These are phyloP conservation scores for Colletotrichum endophyticum DNA, from an alignment of 2,329 filamentous ascomycete genomes.

Conservation along the genomic window DNA sequence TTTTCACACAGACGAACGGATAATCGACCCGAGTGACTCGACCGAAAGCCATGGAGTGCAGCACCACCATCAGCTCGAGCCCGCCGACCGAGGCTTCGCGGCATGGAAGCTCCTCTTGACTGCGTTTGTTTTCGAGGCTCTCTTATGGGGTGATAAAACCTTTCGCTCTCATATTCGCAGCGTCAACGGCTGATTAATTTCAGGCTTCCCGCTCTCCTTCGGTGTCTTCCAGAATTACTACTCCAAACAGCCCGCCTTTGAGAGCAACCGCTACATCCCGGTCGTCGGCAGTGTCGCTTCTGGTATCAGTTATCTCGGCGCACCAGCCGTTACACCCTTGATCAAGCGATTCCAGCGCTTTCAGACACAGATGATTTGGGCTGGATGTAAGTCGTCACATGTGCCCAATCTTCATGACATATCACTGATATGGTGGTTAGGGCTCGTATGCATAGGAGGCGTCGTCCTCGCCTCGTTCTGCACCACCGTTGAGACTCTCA, in stretches of 20 bases:
- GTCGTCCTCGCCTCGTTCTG: constrained; percentile 39
- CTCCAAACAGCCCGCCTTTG: constrained; percentile 30
- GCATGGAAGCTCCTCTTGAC: constrained; percentile 29
- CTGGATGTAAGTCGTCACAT: constrained; percentile 18
- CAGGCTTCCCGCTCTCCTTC: constrained; percentile 34
- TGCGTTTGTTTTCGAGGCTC: constrained; percentile 29
- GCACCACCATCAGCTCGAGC: constrained; percentile 18
- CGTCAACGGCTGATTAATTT: background rate
- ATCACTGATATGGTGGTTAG: constrained; percentile 15
- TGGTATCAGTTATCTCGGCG: constrained; percentile 36
- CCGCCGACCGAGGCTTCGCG: constrained; percentile 26
- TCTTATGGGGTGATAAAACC: constrained; percentile 26
- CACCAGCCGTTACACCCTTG: constrained; percentile 35
- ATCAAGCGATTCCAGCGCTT: constrained; percentile 36
- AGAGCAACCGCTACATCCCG: constrained; percentile 27
- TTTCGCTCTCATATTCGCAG: background rate
- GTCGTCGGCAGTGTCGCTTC: constrained; percentile 32
- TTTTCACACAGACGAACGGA: background rate
- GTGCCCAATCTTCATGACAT: background rate
- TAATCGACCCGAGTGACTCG: background rate
- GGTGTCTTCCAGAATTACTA: constrained; percentile 36
- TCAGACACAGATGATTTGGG: constrained; percentile 38
- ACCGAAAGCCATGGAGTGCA: background rate
- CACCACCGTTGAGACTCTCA: constrained; percentile 33
- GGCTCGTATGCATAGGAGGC: constrained; percentile 41